phyloP scores from a whole-genome alignment of 139 green algal genomes.

The Chlamydomonas schloesseri region DNA sequence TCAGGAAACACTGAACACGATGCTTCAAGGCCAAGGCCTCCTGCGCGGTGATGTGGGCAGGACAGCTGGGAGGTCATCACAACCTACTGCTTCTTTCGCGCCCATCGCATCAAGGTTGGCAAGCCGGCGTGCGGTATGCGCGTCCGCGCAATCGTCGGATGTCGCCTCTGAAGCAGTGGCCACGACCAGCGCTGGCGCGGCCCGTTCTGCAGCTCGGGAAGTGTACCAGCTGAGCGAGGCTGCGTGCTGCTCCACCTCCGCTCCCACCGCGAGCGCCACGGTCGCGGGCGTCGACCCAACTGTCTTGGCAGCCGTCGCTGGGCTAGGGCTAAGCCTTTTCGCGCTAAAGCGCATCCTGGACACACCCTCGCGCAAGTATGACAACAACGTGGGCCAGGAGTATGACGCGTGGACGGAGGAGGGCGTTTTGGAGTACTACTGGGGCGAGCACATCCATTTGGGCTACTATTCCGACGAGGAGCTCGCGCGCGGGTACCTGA shows the following conservation, averaged over 20 bases:
- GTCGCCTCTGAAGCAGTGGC: conserved; percentile 10
- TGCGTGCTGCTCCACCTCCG: conserved; percentile 12
- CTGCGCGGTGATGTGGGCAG: not conserved
- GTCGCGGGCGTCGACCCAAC: conserved; percentile 20
- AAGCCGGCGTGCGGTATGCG: no score
- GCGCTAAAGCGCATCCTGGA: conserved; percentile 79
- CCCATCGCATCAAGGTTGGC: not conserved
- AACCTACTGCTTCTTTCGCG: not conserved
- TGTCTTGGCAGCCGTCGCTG: conserved; percentile 20
- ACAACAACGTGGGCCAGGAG: conserved; percentile 91
- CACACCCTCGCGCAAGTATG: conserved; percentile 82
- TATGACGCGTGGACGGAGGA: conserved; percentile 96
- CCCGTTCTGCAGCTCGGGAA: not conserved
- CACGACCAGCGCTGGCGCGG: not conserved
- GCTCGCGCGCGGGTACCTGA: conserved; percentile 76
- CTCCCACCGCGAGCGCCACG: not conserved
- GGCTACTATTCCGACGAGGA: conserved; percentile 92
- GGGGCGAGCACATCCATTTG: conserved; percentile 98
- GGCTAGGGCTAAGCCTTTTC: conserved; percentile 33
- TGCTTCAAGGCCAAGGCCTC: no score
- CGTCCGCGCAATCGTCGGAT: not conserved
- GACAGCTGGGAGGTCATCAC: not conserved
- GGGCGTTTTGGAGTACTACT: conserved; percentile 91
- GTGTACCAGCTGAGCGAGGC: conserved; percentile 22
- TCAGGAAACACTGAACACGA: no score